Conservation (phyloP, 257 asterid species). For the Solanum pimpinellifolium region DNA sequence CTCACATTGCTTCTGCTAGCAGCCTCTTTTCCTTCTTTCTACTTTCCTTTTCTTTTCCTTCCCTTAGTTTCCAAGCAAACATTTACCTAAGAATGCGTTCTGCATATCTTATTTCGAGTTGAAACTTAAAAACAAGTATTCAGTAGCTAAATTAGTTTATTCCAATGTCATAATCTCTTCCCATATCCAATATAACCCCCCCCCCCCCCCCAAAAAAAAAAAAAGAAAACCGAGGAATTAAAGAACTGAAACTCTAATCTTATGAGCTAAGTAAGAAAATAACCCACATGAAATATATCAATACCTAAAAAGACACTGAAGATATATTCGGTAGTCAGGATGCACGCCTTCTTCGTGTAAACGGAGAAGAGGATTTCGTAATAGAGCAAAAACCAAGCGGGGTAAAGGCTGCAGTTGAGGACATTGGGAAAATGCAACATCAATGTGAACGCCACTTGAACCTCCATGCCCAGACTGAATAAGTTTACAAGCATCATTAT, state of each 20-base stretch:
- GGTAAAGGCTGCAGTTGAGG: conserved; percentile 89
- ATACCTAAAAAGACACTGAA: conserved; percentile 97
- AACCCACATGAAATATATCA: background rate
- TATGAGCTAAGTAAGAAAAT: background rate
- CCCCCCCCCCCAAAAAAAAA: too few relatives aligned
- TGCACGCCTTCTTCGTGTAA: conserved; percentile 99
- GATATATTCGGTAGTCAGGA: conserved; percentile 92
- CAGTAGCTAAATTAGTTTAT: background rate
- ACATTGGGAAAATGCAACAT: conserved; percentile 87
- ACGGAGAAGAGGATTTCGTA: conserved; percentile 91
- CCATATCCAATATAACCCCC: background rate
- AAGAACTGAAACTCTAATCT: background rate
- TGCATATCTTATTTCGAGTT: background rate
- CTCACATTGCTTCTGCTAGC: background rate
- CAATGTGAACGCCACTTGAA: conserved; percentile 38
- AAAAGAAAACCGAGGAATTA: background rate
- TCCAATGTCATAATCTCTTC: background rate
- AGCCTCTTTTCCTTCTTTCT: background rate
- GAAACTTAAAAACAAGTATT: background rate
- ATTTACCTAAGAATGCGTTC: background rate
- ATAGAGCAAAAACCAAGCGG: conserved; percentile 87
- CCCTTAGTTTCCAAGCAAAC: background rate
- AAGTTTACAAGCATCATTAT: conserved; percentile 72
- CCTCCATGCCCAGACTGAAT: conserved; percentile 52
- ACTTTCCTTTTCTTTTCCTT: background rate